These are phyloP conservation scores for Metschnikowia dekortorum DNA, from an alignment of 805 yeast species.

Conservation along the genomic window DNA sequence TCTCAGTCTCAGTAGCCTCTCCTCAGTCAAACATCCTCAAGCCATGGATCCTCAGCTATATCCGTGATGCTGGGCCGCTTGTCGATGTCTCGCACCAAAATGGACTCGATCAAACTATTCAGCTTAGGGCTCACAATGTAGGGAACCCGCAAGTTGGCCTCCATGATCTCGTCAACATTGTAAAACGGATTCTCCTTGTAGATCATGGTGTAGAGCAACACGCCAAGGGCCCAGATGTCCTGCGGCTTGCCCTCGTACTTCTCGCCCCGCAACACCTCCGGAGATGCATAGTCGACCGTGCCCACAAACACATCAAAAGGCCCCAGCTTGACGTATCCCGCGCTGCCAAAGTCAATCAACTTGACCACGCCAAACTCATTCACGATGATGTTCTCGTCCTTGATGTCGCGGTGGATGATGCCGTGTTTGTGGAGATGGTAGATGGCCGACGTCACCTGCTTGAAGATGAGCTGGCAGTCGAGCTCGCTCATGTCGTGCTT, in stretches of 20 bases:
- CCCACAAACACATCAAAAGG: conserved; percentile 98
- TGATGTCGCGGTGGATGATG: conserved; percentile 89
- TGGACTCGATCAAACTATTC: conserved; percentile 54
- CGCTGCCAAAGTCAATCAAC: conserved; percentile 92
- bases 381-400: conserved; percentile 90
- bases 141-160: conserved; percentile 77
- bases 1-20: too few species aligned
- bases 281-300: conserved; percentile 95
- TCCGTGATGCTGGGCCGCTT: conserved; percentile 72
- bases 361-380: conserved; percentile 78
- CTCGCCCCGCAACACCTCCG: conserved; percentile 86
- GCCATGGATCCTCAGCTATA: conserved; percentile 70
- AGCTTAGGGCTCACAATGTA: conserved; percentile 58
- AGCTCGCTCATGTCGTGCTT: conserved; percentile 73
- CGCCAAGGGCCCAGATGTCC: conserved; percentile 96
- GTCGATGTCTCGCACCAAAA: conserved; percentile 63
- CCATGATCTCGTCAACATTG: conserved; percentile 92
- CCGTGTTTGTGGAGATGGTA: conserved; percentile 81
- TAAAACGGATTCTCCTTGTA: conserved; percentile 95
- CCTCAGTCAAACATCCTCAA: conserved; percentile 7
- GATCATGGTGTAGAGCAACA: conserved; percentile 79
- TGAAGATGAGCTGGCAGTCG: conserved; percentile 74
- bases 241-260: conserved; percentile 92
- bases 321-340: conserved; percentile 84
- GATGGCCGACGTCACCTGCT: conserved; percentile 74